Evolutionary conservation across 805 yeast species (phyloP).

Genomic region (Yamadazyma olivae): DNA sequence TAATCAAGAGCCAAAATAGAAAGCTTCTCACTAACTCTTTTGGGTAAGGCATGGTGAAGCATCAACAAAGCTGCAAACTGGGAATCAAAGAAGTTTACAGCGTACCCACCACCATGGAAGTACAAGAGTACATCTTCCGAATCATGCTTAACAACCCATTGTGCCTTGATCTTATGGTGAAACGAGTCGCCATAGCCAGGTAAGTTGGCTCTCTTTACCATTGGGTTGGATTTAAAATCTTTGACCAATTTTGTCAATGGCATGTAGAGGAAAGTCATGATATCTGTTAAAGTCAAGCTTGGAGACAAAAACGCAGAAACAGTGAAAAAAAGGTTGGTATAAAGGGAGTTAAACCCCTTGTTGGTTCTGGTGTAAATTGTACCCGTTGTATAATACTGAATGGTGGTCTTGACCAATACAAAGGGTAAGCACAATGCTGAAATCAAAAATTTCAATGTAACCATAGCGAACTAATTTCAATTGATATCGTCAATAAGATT

Average conservation of each 20-base stretch:
- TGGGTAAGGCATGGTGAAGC: constrained; percentile 24
- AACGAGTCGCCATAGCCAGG: constrained; percentile 14
- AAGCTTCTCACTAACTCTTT: constrained; percentile 12
- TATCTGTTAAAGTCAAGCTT: constrained; percentile 19
- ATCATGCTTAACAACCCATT: constrained; percentile 34
- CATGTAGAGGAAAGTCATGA: constrained; percentile 16
- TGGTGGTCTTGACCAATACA: constrained; percentile 15
- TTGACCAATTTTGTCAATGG: constrained; percentile 19
- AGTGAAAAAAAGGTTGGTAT: constrained; percentile 27
- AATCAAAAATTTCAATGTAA: constrained; percentile 13
- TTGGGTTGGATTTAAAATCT: constrained; percentile 9
- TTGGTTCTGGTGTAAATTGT: constrained; percentile 26
- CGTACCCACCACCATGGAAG: constrained; percentile 40
- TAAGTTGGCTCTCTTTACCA: constrained; percentile 10
- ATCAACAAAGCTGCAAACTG: constrained; percentile 31
- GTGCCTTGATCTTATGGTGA: constrained; percentile 21
- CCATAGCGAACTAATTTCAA: too few relatives aligned
- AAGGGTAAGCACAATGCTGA: constrained; percentile 22
- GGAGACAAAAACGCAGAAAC: constrained; percentile 24
- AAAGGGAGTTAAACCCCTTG: constrained; percentile 22
- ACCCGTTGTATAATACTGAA: constrained; percentile 30
- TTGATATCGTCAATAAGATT: too few relatives aligned
- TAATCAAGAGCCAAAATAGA: constrained; percentile 31
- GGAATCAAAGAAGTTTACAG: constrained; percentile 20
- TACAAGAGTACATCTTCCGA: constrained; percentile 20